Evolutionary conservation across 768 basidiomycete genomes (phyloP).

Genomic region (Peribolospora kevripleyi): DNA sequence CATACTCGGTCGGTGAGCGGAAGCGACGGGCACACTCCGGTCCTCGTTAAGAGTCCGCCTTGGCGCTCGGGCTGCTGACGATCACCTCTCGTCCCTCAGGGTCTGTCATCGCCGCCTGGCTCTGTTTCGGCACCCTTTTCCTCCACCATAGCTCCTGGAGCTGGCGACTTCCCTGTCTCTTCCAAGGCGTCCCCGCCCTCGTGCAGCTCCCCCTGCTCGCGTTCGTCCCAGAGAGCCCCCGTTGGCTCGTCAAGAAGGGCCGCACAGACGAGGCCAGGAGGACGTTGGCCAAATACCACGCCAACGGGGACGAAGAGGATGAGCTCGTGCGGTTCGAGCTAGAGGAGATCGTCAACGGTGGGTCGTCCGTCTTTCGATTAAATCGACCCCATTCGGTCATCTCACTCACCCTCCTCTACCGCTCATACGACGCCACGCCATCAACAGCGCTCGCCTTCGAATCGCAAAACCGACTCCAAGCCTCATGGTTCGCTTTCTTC

Average conservation of each 20-base stretch:
- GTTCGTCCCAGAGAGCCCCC: conserved; percentile 59
- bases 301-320: conserved; percentile 32
- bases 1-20: background rate
- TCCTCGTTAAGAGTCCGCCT: background rate
- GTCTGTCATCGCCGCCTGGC: background rate
- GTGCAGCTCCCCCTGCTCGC: conserved; percentile 40
- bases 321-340: conserved; percentile 3
- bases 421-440: conserved; percentile 15
- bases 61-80: no score
- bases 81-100: background rate
- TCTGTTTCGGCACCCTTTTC: background rate
- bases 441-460: conserved; percentile 18
- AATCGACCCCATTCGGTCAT: background rate
- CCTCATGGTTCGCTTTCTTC: conserved; percentile 28
- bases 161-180: conserved; percentile 56
- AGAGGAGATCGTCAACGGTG: conserved; percentile 1
- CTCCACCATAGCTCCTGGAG: conserved; percentile 28
- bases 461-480: conserved; percentile 13
- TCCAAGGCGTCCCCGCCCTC: conserved; percentile 46
- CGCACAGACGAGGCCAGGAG: conserved; percentile 40
- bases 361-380: background rate
- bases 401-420: conserved; percentile 23
- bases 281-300: conserved; percentile 62
- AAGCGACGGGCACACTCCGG: no score
- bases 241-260: conserved; percentile 57